Percentiles rank a stretch among this genome's conserved stretches.
Evolutionary conservation across 208 protist species (phyloP).

Genomic region (Leishmania arabica): DNA sequence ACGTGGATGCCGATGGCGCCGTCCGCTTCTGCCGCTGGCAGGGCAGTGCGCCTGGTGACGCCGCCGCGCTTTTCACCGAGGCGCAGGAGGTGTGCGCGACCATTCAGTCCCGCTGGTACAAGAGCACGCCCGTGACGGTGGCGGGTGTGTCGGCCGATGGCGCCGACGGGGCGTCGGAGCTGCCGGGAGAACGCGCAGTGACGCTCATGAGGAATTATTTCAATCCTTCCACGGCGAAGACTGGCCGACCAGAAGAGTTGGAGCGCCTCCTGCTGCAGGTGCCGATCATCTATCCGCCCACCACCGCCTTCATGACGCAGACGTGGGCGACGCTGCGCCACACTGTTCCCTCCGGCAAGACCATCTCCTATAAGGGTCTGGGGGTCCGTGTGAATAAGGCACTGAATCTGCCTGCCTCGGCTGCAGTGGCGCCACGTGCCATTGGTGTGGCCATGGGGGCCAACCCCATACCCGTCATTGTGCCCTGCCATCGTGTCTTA

Average conservation of each 20-base stretch:
- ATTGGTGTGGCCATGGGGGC: conserved; percentile 63
- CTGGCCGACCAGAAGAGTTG: conserved; percentile 21
- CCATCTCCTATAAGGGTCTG: conserved; percentile 57
- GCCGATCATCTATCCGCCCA: conserved; percentile 39
- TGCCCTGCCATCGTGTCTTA: conserved; percentile 83
- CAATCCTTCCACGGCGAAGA: conserved; percentile 18
- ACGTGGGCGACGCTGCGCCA: conserved; percentile 54
- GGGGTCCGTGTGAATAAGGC: conserved; percentile 26
- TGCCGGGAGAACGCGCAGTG: conserved; percentile 25
- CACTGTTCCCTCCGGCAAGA: conserved; percentile 41
- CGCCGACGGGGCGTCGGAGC: not conserved
- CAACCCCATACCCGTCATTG: conserved; percentile 63
- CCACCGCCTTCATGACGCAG: conserved; percentile 33
- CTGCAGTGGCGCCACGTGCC: conserved; percentile 35
- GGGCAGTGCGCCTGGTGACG: conserved; percentile 16
- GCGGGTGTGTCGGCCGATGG: conserved; percentile 2
- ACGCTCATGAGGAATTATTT: conserved; percentile 46
- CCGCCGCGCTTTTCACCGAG: conserved; percentile 19
- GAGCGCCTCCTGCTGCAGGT: conserved; percentile 44
- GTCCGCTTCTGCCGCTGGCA: conserved; percentile 62
- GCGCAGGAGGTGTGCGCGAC: conserved; percentile 19
- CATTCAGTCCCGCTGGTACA: conserved; percentile 38
- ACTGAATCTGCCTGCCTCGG: conserved; percentile 1
- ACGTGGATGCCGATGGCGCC: conserved; percentile 54
- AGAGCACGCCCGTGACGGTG: conserved; percentile 8